Evolutionary conservation across 1,139 yeast genomes (phyloP).

Genomic region (Taphrina betulina): DNA sequence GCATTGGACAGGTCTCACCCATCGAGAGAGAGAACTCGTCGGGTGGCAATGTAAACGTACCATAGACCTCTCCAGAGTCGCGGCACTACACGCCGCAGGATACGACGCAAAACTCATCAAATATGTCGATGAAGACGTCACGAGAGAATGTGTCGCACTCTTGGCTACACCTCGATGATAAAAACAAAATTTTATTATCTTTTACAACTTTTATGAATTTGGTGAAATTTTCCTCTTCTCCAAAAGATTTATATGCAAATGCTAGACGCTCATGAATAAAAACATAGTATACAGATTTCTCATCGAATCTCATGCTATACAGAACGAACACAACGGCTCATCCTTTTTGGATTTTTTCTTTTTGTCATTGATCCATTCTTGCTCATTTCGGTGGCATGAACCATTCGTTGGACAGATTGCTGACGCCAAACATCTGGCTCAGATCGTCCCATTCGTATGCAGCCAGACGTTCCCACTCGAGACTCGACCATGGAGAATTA

Average conservation of each 20-base stretch:
- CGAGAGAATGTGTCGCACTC: constrained; percentile 7
- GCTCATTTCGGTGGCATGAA: no score
- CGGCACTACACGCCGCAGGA: background rate
- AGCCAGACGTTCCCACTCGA: background rate
- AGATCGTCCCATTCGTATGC: constrained; percentile 7
- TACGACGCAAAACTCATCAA: constrained; percentile 1
- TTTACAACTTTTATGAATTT: no score
- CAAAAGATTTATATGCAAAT: no score
- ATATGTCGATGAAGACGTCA: background rate
- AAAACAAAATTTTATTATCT: no score
- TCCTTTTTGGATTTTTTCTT: no score
- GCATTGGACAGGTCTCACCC: constrained; percentile 8
- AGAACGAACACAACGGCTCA: no score
- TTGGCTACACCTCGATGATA: constrained; percentile 12
- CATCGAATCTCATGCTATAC: no score
- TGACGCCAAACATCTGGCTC: constrained; percentile 12
- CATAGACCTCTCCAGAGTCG: constrained; percentile 4
- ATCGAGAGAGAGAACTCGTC: background rate
- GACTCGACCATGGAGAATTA: background rate
- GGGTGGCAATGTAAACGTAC: constrained; percentile 9
- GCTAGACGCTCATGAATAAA: no score
- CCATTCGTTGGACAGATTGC: background rate
- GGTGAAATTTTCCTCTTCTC: no score
- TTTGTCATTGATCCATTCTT: no score
- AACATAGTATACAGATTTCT: no score